Evolutionary conservation across 2,329 filamentous ascomycete genomes (phyloP).

Genomic region (Rachicladosporium sp.): DNA sequence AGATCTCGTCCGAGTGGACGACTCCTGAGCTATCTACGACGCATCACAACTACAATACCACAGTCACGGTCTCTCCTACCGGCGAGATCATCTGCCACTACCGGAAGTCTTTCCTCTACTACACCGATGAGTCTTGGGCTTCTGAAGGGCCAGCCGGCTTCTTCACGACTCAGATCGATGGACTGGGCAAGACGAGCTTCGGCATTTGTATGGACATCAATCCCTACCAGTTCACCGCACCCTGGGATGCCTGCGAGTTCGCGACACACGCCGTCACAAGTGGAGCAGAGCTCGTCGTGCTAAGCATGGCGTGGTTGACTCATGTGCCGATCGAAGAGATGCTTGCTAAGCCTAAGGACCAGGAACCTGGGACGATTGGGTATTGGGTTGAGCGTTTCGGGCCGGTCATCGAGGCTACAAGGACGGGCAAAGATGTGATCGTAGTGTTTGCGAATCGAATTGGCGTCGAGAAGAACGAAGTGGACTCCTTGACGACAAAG

Average conservation of each 20-base stretch:
- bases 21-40: constrained; percentile 1
- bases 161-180: constrained; percentile 28
- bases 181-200: constrained; percentile 26
- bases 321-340: constrained; percentile 37
- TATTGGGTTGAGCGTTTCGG: constrained; percentile 66
- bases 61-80: constrained; percentile 43
- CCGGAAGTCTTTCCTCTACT: constrained; percentile 54
- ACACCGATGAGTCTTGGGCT: constrained; percentile 55
- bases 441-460: constrained; percentile 60
- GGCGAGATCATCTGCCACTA: constrained; percentile 48
- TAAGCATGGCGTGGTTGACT: constrained; percentile 72
- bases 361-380: constrained; percentile 59
- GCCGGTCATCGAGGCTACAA: constrained; percentile 35
- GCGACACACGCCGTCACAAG: constrained; percentile 44
- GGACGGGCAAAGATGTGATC: constrained; percentile 44
- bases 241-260: constrained; percentile 47
- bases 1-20: constrained; percentile 28
- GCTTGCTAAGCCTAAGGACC: constrained; percentile 37
- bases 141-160: constrained; percentile 15
- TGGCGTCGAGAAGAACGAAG: constrained; percentile 42
- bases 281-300: constrained; percentile 49
- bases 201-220: constrained; percentile 50
- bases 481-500: constrained; percentile 15
- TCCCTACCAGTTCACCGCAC: constrained; percentile 47
- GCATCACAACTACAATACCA: constrained; percentile 42